These are phyloP conservation scores for Zostera marina DNA, from an alignment of 116 monocot species.

Conservation along the genomic window DNA sequence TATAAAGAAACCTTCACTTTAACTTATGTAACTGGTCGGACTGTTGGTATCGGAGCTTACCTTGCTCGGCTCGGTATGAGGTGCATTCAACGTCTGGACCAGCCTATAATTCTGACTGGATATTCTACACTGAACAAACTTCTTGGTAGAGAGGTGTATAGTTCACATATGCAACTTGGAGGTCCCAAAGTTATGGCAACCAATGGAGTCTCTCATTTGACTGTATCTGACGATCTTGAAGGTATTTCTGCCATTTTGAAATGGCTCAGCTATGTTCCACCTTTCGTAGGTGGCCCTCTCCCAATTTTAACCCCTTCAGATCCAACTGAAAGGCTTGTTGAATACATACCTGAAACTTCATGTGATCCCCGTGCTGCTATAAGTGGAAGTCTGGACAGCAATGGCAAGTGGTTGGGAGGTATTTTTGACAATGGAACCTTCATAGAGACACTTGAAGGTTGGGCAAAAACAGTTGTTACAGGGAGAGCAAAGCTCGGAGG, in stretches of 20 bases:
- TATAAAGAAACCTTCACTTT: slow-evolving; percentile 92
- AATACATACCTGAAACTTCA: slow-evolving; percentile 78
- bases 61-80: slow-evolving; percentile 96
- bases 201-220: slow-evolving; percentile 92
- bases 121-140: slow-evolving; percentile 91
- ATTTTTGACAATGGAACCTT: slow-evolving; percentile 92
- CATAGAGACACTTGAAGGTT: slow-evolving; percentile 85
- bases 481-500: slow-evolving; percentile 95
- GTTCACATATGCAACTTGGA: slow-evolving; percentile 98
- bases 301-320: slow-evolving; percentile 49
- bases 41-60: slow-evolving; percentile 97
- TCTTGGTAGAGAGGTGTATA: slow-evolving; percentile 93
- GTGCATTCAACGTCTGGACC: slow-evolving; percentile 93
- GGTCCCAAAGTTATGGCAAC: slow-evolving; percentile 99
- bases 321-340: slow-evolving; percentile 56
- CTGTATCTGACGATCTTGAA: slow-evolving; percentile 92
- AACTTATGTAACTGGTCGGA: slow-evolving; percentile 82
- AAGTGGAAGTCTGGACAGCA: slow-evolving; percentile 30
- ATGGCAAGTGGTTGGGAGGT: slow-evolving; percentile 70
- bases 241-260: slow-evolving; percentile 78
- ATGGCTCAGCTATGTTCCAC: slow-evolving; percentile 93
- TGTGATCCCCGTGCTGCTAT: slow-evolving; percentile 93
- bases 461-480: slow-evolving; percentile 96
- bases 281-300: slow-evolving; percentile 63
- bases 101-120: slow-evolving; percentile 94